Evolutionary conservation across 106 monocot species (phyloP), one percentile per base, ranked within the genome.

Genomic region (Dendrobium huoshanense): DNA sequence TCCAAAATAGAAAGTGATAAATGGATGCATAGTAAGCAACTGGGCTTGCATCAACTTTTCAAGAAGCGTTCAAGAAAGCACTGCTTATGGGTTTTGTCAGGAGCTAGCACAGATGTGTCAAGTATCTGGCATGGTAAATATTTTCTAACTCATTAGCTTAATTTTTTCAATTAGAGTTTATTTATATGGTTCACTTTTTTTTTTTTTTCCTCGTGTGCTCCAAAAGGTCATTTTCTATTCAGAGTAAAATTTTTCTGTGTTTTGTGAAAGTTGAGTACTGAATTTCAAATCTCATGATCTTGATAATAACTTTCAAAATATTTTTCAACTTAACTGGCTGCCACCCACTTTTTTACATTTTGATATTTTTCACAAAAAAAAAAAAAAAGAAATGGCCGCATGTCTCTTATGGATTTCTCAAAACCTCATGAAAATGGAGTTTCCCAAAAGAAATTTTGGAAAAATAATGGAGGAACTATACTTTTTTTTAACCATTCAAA

Each of bases 1-100:
- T 61, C 68, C 80, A 41, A n/a, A 81, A 67, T 86, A 95, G 95
- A 95, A 95, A 93, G 89, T 95, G 78, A 93, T 95, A 45, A 89
- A 95, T 87, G 95, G 95, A 40, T 82, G 88, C 82, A 88, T 79
- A 55, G 93, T 95, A 67, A 95, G 84, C 58, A 64, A 93, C 44
- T 95, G 95, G 95, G 93, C 95, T 40, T 95, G 95, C 75, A 89
- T 95, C 65, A 95, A 95, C 83, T 95, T 95, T 82, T 90, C 95
- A 72, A 79, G 95, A 56, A 85, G 89, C 44, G 87, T 95, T 61
- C 91, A 85, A 77, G 95, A 93, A 88, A 85, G 78, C 80, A 93
- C 86, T 47, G 95, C 93, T 79, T 88, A 81, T 20, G 85, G 85
- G 55, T 95, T 95, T 73, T 93, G 95, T 84, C 95, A 91, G 61